Percentiles rank a stretch among this genome's conserved stretches.
These are phyloP conservation scores for Glaciozyma antarctica DNA, from an alignment of 768 basidiomycete genomes.

Conservation along the genomic window DNA sequence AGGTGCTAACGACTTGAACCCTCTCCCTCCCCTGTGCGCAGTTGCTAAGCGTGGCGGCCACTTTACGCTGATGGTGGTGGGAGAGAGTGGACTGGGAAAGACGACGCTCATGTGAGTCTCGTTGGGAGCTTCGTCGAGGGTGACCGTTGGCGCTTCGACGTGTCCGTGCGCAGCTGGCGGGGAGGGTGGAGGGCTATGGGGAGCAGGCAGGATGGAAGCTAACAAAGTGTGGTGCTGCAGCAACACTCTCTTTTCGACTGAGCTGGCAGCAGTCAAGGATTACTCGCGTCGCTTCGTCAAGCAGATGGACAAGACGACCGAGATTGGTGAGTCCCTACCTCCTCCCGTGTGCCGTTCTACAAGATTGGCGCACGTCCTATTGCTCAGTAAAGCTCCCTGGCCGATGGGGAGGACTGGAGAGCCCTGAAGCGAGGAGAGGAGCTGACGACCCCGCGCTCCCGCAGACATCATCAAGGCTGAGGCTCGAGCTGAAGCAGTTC, in stretches of 20 bases:
- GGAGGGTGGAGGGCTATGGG: neutral
- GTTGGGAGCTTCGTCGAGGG: neutral
- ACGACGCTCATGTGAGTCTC: slow-evolving; percentile 25
- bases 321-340: slow-evolving; percentile 41
- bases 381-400: neutral
- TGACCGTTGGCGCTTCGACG: neutral
- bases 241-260: slow-evolving; percentile 98
- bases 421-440: neutral
- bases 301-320: slow-evolving; percentile 96
- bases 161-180: slow-evolving; percentile 3
- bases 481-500: slow-evolving; percentile 96
- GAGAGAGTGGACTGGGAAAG: slow-evolving; percentile 97
- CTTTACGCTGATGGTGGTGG: slow-evolving; percentile 99
- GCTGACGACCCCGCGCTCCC: slow-evolving; percentile 42
- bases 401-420: neutral
- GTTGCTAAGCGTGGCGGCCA: slow-evolving; percentile 94
- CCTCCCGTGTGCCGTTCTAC: neutral
- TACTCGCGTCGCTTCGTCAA: slow-evolving; percentile 80
- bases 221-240: slow-evolving; percentile 42
- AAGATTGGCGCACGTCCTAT: too few species aligned
- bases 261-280: slow-evolving; percentile 84
- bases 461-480: slow-evolving; percentile 95
- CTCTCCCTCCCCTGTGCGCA: neutral
- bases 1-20: neutral
- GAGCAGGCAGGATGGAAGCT: neutral